Evolutionary conservation across 768 basidiomycete species (phyloP), one percentile per base, ranked within the genome.

Genomic region (Leccinum arenicola): DNA sequence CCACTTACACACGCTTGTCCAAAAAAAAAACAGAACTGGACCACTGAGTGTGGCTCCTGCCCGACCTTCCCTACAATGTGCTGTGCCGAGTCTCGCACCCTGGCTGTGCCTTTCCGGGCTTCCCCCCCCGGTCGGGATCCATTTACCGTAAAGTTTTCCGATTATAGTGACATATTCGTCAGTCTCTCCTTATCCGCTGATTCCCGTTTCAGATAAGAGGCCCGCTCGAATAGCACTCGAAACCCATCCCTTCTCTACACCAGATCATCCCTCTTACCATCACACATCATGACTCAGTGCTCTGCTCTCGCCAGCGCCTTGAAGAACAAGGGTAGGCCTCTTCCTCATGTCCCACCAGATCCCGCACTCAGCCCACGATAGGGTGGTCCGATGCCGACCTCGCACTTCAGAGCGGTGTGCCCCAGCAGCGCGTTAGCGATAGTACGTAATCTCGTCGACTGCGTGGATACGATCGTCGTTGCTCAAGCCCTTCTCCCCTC

Each of bases 291-390:
- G 3, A 7, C 56, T 10, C 80, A 78, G 68, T 89, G 88, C 73
- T 64, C 78, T 64, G 86, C 86, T 50, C 75, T 90, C 64, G 75
- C 75, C 62, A 74, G 73, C 29, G 87, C 86, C 12, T 77, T 82
- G 75, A 54, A 65, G 1, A 74, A 67, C 65, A 75, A 78, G 61
- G 82, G 88, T 87, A 57, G n/a, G 60, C 19, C 31, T 15, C 38
- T 1, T 11, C 27, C 33, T 17, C 47, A 8, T 15, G 19, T 15
- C 5, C 2, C 19, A 29, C 40, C 17, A 6, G 17, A 35, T 43
- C 51, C 23, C 19, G 51, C 51, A 31, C 9, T 49, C 35, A 3
- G 27, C 11, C 9, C 9, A 33, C 12, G 58, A 45, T 23, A 70
- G 68, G 58, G 4, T 23, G 23, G 17, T 17, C 5, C 43, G 43